A percentile compares a stretch with the other conserved stretches of the same genome.
Evolutionary conservation across 1,139 yeast species (phyloP).

Genomic region (Geotrichum bryndzae): DNA sequence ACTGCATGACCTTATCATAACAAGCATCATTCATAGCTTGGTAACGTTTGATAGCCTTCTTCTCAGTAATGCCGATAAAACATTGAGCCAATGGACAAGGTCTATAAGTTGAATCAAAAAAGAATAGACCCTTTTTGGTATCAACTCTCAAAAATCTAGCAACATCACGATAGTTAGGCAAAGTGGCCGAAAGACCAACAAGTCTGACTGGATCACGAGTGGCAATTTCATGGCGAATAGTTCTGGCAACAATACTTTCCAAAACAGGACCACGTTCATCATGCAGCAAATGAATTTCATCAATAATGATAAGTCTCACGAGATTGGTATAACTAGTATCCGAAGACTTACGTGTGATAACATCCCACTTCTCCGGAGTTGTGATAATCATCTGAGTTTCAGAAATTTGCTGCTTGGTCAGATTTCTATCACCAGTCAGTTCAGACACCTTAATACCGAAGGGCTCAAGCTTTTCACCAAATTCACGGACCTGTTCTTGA

Average conservation of each 20-base stretch:
- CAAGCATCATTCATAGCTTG: conserved; percentile 90
- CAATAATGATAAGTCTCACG: conserved; percentile 74
- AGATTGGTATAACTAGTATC: conserved; percentile 57
- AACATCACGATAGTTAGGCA: conserved; percentile 86
- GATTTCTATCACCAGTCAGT: conserved; percentile 81
- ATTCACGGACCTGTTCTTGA: conserved; percentile 89
- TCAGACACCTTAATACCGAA: conserved; percentile 76
- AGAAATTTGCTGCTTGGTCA: conserved; percentile 69
- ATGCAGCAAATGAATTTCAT: conserved; percentile 88
- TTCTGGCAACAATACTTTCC: conserved; percentile 79
- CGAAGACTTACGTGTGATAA: conserved; percentile 73
- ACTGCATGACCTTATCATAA: conserved; percentile 70
- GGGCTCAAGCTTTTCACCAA: conserved; percentile 59
- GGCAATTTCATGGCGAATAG: conserved; percentile 46
- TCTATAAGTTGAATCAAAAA: conserved; percentile 74
- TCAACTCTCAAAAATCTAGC: conserved; percentile 74
- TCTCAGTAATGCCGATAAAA: conserved; percentile 82
- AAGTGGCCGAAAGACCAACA: conserved; percentile 88
- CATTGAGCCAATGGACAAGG: conserved; percentile 93
- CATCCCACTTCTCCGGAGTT: conserved; percentile 97
- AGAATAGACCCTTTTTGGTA: conserved; percentile 53
- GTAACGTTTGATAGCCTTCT: conserved; percentile 68
- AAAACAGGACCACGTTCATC: conserved; percentile 95
- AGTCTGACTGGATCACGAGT: conserved; percentile 52
- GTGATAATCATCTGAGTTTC: conserved; percentile 83